Percentiles rank a stretch among this genome's conserved stretches.
These are phyloP conservation scores for Smittium culicis DNA, from an alignment of 371 early-diverging fungal genomes.

Conservation along the genomic window DNA sequence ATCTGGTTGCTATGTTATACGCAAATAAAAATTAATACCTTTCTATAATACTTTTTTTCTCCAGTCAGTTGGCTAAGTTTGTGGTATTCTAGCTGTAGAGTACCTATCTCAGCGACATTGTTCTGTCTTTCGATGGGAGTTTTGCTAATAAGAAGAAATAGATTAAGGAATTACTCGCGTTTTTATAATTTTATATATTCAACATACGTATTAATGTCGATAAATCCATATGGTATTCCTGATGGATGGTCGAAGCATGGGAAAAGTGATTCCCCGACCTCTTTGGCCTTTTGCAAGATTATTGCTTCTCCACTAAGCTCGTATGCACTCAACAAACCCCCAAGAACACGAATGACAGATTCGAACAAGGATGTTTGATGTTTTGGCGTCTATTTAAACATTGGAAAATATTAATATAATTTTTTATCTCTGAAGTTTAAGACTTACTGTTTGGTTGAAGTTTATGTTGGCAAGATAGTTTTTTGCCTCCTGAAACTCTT, in stretches of 20 bases:
- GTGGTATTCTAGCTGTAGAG: slow-evolving; percentile 79
- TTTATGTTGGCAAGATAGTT: slow-evolving; percentile 42
- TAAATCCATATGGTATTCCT: slow-evolving; percentile 44
- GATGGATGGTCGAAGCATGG: slow-evolving; percentile 59
- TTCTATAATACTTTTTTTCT: slow-evolving; percentile 25
- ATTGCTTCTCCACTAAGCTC: slow-evolving; percentile 52
- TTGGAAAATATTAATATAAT: neutral
- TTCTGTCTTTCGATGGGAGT: slow-evolving; percentile 12
- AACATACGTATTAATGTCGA: slow-evolving; percentile 20
- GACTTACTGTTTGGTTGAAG: slow-evolving; percentile 15
- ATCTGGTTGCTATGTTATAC: too few species aligned
- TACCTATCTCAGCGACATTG: slow-evolving; percentile 68
- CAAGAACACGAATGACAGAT: slow-evolving; percentile 82
- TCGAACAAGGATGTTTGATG: slow-evolving; percentile 70
- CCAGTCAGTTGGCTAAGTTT: slow-evolving; percentile 62
- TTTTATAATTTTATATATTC: neutral
- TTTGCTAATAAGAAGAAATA: slow-evolving; percentile 10
- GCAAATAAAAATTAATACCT: too few species aligned
- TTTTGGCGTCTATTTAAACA: slow-evolving; percentile 33
- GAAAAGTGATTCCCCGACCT: slow-evolving; percentile 61
- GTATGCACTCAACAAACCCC: slow-evolving; percentile 65
- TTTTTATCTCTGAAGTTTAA: neutral
- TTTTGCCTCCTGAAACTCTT: slow-evolving; percentile 47
- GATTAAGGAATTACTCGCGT: neutral
- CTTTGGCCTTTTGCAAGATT: slow-evolving; percentile 56